phyloP scores from a whole-genome alignment of 768 basidiomycete species.

The Psilocybe azurescens region DNA sequence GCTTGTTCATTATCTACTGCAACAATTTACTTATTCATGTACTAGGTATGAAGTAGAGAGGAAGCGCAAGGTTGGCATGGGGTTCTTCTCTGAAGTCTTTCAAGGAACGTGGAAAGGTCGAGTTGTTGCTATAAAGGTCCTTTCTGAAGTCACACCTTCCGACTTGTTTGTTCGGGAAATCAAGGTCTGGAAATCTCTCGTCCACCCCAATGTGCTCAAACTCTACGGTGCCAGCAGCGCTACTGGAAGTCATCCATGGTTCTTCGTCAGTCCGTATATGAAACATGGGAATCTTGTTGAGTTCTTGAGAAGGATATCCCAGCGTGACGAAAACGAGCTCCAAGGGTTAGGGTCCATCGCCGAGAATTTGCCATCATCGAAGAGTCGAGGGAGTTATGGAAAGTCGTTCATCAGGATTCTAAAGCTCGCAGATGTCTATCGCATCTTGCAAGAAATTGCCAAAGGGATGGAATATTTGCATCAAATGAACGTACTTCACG shows the following conservation, averaged over 20 bases:
- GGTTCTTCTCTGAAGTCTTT: slow-evolving; percentile 78
- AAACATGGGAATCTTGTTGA: slow-evolving; percentile 63
- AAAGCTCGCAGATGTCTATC: slow-evolving; percentile 52
- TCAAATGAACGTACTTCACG: slow-evolving; percentile 69
- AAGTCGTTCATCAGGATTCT: slow-evolving; percentile 18
- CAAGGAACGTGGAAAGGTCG: slow-evolving; percentile 69
- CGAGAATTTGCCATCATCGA: slow-evolving; percentile 23
- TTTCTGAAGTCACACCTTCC: slow-evolving; percentile 62
- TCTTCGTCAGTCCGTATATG: slow-evolving; percentile 76
- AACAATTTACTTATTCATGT: not conserved
- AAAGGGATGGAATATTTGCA: slow-evolving; percentile 87
- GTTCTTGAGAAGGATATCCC: slow-evolving; percentile 50
- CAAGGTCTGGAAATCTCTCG: slow-evolving; percentile 68
- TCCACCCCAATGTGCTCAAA: slow-evolving; percentile 69
- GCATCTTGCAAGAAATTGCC: slow-evolving; percentile 75
- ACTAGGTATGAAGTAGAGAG: slow-evolving; percentile 71
- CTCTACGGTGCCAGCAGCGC: slow-evolving; percentile 79
- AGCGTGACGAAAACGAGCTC: slow-evolving; percentile 22
- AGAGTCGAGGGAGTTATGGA: slow-evolving; percentile 23
- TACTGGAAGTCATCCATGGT: slow-evolving; percentile 69
- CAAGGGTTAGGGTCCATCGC: slow-evolving; percentile 20
- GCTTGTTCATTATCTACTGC: not conserved
- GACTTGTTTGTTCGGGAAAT: slow-evolving; percentile 71
- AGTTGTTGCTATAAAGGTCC: slow-evolving; percentile 71
- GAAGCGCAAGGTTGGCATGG: slow-evolving; percentile 66